These are phyloP conservation scores for Schizochytrium sp. DNA, from an alignment of 108 stramenopile species.

Conservation along the genomic window DNA sequence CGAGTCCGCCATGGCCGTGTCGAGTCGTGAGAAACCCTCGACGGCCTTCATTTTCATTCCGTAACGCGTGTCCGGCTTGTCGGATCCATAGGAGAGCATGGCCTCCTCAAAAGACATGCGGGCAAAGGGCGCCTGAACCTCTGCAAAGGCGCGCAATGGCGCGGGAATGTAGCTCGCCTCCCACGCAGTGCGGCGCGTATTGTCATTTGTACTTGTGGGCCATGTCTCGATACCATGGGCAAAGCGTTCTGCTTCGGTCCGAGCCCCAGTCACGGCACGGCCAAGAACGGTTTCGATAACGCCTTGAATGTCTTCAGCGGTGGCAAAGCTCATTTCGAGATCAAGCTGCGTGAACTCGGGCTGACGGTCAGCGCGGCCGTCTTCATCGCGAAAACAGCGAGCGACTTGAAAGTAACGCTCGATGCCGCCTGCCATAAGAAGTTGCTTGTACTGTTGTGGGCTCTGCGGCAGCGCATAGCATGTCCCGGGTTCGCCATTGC, in stretches of 20 bases:
- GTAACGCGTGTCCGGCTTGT: neutral
- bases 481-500: neutral
- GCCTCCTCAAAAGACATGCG: neutral
- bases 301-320: neutral
- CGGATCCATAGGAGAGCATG: neutral
- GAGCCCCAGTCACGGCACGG: neutral
- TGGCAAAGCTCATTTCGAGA: neutral
- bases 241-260: neutral
- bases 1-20: no score
- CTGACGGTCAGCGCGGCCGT: conserved; percentile 22
- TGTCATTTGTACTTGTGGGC: neutral
- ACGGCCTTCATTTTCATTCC: neutral
- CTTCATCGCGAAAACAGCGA: conserved; percentile 22
- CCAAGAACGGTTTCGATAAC: neutral
- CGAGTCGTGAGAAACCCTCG: neutral
- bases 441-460: conserved; percentile 29
- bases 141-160: neutral
- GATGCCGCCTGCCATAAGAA: conserved; percentile 26
- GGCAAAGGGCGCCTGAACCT: neutral
- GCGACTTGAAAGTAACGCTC: conserved; percentile 27
- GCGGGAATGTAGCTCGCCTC: neutral
- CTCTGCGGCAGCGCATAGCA: conserved; percentile 20
- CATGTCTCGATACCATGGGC: neutral
- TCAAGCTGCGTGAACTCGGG: conserved; percentile 26
- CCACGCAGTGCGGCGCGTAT: neutral